Evolutionary conservation across 1,284 basidiomycete genomes (phyloP), one percentile per base, ranked within the genome.

Genomic region (Fomitopsis pinicola): DNA sequence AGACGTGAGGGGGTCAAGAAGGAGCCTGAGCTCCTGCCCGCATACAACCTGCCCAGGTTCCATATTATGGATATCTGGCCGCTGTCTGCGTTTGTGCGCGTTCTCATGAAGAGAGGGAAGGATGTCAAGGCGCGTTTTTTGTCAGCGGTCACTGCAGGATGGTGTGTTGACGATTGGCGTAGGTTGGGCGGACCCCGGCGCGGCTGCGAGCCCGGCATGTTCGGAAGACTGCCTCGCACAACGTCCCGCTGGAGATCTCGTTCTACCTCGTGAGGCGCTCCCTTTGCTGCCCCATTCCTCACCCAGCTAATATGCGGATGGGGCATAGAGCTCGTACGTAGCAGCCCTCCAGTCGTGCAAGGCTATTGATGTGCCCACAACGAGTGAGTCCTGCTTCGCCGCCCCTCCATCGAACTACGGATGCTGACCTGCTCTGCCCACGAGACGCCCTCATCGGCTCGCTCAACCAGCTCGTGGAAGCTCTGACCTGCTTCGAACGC

Each of bases 191-290:
- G 72, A 86, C 82, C 67, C 85, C 80, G 2, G 85, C 83, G 26
- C 76, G 75, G 61, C 65, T 82, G 55, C 75, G 84, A 46, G 85
- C 84, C 8, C 79, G 77, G 69, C 71, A 74, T 48, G 73, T 75
- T 59, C 30, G 30, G 30, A 74, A 76, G 63, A 71, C 78, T 7
- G 76, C 82, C 19, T 84, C 83, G 45, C 86, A 88, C 62, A 91
- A 91, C 70, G 72, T 91, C 42, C 90, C 90, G 0, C 74, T 91
- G 57, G 90, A 91, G 74, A 82, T 92, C 59, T 87, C 85, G 8
- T 74, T 91, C 61, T 92, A 91, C 73, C 76, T 92, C 70, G 88
- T 88, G 60, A 42, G 85, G 73, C n/a, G n/a, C 3, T 52, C 36
- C 14, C 42, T 22, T 33, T 62, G 56, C 22, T 42, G 6, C 22